Evolutionary conservation across 371 early-diverging fungal species (phyloP).

Genomic region (Encephalitozoon cuniculi): DNA sequence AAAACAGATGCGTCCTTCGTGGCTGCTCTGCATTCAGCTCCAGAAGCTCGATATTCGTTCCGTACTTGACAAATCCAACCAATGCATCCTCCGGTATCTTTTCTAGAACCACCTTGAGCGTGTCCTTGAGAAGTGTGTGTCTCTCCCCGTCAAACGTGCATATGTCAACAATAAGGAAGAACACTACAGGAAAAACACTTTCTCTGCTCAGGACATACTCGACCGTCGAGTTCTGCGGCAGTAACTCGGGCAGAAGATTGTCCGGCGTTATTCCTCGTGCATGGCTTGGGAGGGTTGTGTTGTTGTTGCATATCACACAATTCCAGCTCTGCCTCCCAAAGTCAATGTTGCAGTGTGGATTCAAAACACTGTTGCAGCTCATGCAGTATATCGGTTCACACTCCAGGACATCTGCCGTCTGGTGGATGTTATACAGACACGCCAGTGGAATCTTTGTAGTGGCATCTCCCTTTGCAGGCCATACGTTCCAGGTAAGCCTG

Average conservation of each 20-base stretch:
- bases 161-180: constrained; percentile 91
- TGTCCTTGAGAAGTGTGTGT: constrained; percentile 82
- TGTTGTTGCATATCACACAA: constrained; percentile 90
- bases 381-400: constrained; percentile 93
- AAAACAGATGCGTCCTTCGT: constrained; percentile 89
- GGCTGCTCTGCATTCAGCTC: constrained; percentile 67
- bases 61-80: constrained; percentile 89
- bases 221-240: constrained; percentile 81
- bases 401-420: constrained; percentile 69
- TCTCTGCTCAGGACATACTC: constrained; percentile 76
- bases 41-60: constrained; percentile 76
- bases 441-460: constrained; percentile 88
- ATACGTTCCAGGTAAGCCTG: constrained; percentile 93
- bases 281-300: constrained; percentile 92
- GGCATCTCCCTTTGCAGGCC: constrained; percentile 81
- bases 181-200: constrained; percentile 79
- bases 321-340: constrained; percentile 88
- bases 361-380: constrained; percentile 85
- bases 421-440: constrained; percentile 86
- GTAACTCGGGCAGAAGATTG: constrained; percentile 87
- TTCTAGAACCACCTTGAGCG: constrained; percentile 75
- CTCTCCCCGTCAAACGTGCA: constrained; percentile 79
- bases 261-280: constrained; percentile 86
- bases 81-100: constrained; percentile 80
- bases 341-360: constrained; percentile 91